Conservation (phyloP, 176 grass and related monocot species). For the Oryza rufipogon region DNA sequence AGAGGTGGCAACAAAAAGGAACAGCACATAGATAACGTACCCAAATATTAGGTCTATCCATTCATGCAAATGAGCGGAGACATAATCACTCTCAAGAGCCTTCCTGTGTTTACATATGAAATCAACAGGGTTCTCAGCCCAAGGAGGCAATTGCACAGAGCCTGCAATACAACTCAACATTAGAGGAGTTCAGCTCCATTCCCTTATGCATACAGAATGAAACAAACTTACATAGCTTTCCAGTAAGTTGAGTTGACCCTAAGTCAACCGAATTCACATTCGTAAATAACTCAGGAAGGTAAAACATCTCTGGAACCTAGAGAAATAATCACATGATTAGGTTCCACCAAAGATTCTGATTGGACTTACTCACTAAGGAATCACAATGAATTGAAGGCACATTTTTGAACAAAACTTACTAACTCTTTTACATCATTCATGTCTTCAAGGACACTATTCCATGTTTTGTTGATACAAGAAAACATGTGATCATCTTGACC, state of each 20-base stretch:
- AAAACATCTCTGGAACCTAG: slow-evolving; percentile 98
- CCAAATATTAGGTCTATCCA: slow-evolving; percentile 99
- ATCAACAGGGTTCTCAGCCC: slow-evolving; percentile 90
- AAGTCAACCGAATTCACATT: slow-evolving; percentile 65
- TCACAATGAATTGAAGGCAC: slow-evolving; percentile 30
- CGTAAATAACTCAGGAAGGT: slow-evolving; percentile 85
- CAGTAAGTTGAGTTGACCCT: slow-evolving; percentile 58
- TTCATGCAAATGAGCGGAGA: slow-evolving; percentile 84
- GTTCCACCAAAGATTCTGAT: slow-evolving; percentile 28
- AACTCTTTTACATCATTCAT: slow-evolving; percentile 81
- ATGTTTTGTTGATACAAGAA: slow-evolving; percentile 45
- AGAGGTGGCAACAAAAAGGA: slow-evolving; percentile 30
- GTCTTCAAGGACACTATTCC: slow-evolving; percentile 53
- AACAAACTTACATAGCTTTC: slow-evolving; percentile 63
- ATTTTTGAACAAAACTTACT: slow-evolving; percentile 62
- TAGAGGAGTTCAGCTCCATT: slow-evolving; percentile 24
- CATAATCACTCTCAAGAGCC: slow-evolving; percentile 95
- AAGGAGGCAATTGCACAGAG: slow-evolving; percentile 83
- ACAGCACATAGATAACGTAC: slow-evolving; percentile 51
- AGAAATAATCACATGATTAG: slow-evolving; percentile 47
- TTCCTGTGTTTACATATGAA: slow-evolving; percentile 91
- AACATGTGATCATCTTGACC: slow-evolving; percentile 41
- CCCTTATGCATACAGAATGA: slow-evolving; percentile 15
- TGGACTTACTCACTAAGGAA: slow-evolving; percentile 17
- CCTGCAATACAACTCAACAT: slow-evolving; percentile 53